Base-by-base conservation (phyloP, 2,329 filamentous ascomycete genomes). In the Venturia pyrina region DNA sequence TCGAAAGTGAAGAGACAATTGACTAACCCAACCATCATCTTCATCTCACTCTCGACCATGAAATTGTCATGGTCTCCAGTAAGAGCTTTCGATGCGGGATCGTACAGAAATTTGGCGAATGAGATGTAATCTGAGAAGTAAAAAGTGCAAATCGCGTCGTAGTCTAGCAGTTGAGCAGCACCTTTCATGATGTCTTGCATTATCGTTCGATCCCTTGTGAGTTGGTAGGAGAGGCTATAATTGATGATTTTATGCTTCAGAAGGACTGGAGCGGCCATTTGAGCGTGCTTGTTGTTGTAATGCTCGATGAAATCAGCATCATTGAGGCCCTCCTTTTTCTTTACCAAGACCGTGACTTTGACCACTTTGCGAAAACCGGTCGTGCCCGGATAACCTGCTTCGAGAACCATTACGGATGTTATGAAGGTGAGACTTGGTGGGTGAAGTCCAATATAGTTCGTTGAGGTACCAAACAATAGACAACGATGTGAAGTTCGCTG, bases 61-160 rank as follows among this genome's bases (percentile, higher is more conserved):
- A 76, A 77, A 67, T 75, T 76, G 46, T 73, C 73, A 56, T 77
- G 74, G 64, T 77, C 74, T 8, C 67, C 66, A 41, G 72, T 74
- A 48, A 77, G 67, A 13, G 75, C 77, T n/a, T 78, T 78, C 32
- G 74, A 75, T 1, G 77, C 77, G 57, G 77, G 76, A 70, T 80
- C 77, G 69, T 78, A 80, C 72, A 80, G 72, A 71, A 80, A 80
- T 68, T 73, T 75, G 37, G 78, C 78, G 64, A 80, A 75, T n/a
- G 75, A 73, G 64, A 76, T 73, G 66, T 80, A 80, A 69, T 80
- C 78, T 62, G 75, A 75, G 68, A 81, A 81, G 65, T 79, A 77
- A 70, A 80, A 80, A 13, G 78, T 80, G 72, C 79, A 80, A 43
- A 80, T 80, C 62, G 79, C 79, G 68, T 80, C 78, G 70, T 79